Evolutionary conservation across 768 basidiomycete species (phyloP).

Genomic region (Dictyophora rubrovolvata): DNA sequence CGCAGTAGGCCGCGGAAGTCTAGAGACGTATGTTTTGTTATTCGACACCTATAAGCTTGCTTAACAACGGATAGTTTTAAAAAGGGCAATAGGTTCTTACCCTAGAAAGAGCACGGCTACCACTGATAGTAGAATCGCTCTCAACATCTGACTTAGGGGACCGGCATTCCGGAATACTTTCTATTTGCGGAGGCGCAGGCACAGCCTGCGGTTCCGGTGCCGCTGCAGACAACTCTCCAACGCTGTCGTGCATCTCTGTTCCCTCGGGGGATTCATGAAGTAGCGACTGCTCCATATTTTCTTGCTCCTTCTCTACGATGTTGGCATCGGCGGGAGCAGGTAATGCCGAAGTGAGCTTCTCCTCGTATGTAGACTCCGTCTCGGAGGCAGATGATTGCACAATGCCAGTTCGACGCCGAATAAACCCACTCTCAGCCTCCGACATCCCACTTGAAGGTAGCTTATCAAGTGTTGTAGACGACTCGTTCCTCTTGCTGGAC

Average conservation of each 20-base stretch:
- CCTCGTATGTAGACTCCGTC: constrained; percentile 51
- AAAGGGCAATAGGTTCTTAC: not conserved
- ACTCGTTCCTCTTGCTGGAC: constrained; percentile 46
- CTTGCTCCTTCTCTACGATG: constrained; percentile 16
- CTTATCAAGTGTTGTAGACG: constrained; percentile 43
- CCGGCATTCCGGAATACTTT: not conserved
- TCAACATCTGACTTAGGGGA: constrained; percentile 50
- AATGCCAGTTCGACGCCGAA: constrained; percentile 29
- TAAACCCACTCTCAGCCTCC: constrained; percentile 57
- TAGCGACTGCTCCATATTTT: constrained; percentile 9
- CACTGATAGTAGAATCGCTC: constrained; percentile 80
- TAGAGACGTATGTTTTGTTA: constrained; percentile 32
- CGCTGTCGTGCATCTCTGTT: not conserved
- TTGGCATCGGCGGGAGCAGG: constrained; percentile 12
- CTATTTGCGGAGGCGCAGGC: not conserved
- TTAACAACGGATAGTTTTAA: not conserved
- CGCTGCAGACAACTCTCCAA: not conserved
- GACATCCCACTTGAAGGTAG: constrained; percentile 58
- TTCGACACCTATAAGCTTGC: not conserved
- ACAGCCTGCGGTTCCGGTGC: not conserved
- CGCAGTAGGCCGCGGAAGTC: constrained; percentile 49
- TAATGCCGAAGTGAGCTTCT: not conserved
- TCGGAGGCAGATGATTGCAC: constrained; percentile 31
- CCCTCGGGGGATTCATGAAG: not conserved
- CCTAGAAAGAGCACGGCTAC: constrained; percentile 15